Percentiles rank a stretch among this genome's conserved stretches.
phyloP scores from a whole-genome alignment of 495 filamentous ascomycete genomes.

The Podospora tetraspora region DNA sequence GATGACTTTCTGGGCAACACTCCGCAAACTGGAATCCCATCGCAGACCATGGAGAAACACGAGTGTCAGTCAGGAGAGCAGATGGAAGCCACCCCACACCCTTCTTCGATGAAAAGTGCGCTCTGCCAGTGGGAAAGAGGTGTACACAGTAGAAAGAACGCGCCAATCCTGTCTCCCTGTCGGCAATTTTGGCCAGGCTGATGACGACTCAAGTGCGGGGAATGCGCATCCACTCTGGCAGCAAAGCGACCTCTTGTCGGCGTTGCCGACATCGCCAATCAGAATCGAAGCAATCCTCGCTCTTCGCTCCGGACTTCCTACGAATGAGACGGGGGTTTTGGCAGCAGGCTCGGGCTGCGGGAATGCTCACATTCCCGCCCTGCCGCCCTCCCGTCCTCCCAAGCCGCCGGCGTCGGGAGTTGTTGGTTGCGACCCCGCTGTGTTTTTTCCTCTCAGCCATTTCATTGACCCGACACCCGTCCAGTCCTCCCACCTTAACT shows the following conservation, averaged over 20 bases:
- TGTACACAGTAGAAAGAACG: background rate
- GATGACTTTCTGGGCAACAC: background rate
- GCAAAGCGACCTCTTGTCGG: background rate
- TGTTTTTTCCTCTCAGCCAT: background rate
- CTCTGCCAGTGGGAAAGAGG: background rate
- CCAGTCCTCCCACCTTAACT: too few relatives aligned
- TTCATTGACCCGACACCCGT: too few relatives aligned
- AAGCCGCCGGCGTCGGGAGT: too few relatives aligned
- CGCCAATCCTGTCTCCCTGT: background rate
- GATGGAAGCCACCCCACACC: background rate
- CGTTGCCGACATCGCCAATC: background rate
- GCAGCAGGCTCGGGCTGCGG: background rate
- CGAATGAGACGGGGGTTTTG: background rate
- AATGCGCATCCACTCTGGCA: background rate
- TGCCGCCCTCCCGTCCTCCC: conserved; percentile 12
- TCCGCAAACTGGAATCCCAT: background rate
- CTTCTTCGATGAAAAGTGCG: background rate
- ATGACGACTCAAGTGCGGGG: background rate
- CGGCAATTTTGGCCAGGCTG: background rate
- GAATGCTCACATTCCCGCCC: conserved; percentile 20
- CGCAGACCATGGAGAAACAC: background rate
- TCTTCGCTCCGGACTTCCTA: background rate
- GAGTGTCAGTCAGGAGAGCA: background rate
- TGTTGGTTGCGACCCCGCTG: background rate
- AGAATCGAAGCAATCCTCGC: background rate